A percentile compares a stretch with the other conserved stretches of the same genome.
Conservation (phyloP, 2,329 filamentous ascomycete species). For the Clonostachys byssicola region DNA sequence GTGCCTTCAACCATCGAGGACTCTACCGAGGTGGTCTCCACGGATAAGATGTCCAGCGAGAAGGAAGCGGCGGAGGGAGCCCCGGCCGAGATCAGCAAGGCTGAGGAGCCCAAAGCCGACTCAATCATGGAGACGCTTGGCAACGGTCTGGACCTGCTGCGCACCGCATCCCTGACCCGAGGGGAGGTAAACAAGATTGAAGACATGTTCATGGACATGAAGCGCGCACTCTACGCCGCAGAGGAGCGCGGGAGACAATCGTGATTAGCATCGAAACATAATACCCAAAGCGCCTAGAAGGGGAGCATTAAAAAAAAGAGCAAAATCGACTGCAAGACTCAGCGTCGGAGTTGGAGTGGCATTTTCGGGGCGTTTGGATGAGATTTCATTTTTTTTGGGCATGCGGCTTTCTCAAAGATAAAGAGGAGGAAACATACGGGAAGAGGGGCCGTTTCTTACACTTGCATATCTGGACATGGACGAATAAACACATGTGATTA, state of each 20-base stretch:
- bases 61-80: background rate
- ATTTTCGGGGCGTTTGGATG: too few species aligned
- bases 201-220: conserved; percentile 75
- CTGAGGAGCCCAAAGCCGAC: conserved; percentile 6
- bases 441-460: too few species aligned
- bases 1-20: conserved; percentile 7
- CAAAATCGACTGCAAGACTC: too few species aligned
- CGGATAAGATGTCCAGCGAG: background rate
- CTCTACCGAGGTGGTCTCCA: conserved; percentile 11
- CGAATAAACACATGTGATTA: too few species aligned
- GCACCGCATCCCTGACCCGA: conserved; percentile 53
- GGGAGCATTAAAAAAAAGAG: too few species aligned
- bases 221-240: conserved; percentile 68
- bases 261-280: too few species aligned
- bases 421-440: too few species aligned
- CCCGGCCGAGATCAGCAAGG: conserved; percentile 1
- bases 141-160: conserved; percentile 50
- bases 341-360: too few species aligned
- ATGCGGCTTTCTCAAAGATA: too few species aligned
- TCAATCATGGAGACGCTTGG: conserved; percentile 24
- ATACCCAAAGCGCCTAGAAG: too few species aligned
- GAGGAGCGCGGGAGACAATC: background rate
- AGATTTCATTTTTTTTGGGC: too few species aligned
- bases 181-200: conserved; percentile 69
- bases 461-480: too few species aligned